Evolutionary conservation across 176 grass and related monocot species (phyloP), one percentile per base, ranked within the genome.

Genomic region (Metroxylon sagu): DNA sequence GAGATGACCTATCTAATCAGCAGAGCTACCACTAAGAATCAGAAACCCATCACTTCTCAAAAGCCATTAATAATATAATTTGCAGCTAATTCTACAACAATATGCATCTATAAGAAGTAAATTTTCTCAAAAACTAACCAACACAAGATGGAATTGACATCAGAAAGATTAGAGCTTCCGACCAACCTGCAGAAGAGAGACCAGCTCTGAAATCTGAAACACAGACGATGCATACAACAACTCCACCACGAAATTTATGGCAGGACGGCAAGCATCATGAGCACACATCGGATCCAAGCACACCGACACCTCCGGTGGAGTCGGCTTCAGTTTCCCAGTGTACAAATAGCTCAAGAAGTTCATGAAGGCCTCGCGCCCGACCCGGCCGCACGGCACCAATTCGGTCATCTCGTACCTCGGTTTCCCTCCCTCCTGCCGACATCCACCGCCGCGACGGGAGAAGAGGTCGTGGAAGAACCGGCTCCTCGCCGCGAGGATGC

Each of bases 241-340:
- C 62, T 98, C 88, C 6, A 93, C 88, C 15, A 52, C 78, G 57
- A 75, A 91, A 71, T 61, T 80, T 63, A 97, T 88, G n/a, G 76
- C 84, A 16, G 87, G 87, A 54, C 83, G 76, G 83, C 92, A 97
- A 21, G 92, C 85, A 59, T 97, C 92, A 60, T 97, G 92, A 1
- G 81, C 72, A 71, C 92, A 97, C 17, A 78, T 66, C 4, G 4
- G 49, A 49, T 97, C 87, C 12, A 82, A 87, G 52, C 92, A 97
- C 3, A 83, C 57, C 50, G 89, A 72, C 4, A 87, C 87, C 48
- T 91, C 92, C 4, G 3, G 28, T 53, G 84, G 81, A 1, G 72
- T 49, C 0, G 65, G 49, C 52, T 77, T 63, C 74, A 97, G 72
- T 65, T 74, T 97, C 55, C 87, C 92, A 3, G 92, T 91, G 71